A percentile compares a stretch with the other conserved stretches of the same genome.
Evolutionary conservation across 345 rosid genomes (phyloP).

Genomic region (Aurinia saxatilis): DNA sequence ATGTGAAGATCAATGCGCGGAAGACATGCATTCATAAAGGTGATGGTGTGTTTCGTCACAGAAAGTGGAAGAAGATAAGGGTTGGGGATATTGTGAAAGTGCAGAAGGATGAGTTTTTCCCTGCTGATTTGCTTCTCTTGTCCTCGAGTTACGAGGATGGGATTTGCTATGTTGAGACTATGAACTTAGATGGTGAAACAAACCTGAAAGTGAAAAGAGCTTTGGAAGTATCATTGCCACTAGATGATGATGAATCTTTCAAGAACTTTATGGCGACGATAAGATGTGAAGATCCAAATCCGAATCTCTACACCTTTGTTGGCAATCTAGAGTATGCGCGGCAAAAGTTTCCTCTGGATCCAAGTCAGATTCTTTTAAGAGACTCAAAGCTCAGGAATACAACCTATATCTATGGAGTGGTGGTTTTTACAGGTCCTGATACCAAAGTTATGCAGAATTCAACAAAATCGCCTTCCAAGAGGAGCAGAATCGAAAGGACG

Average conservation of each 20-base stretch:
- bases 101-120: slow-evolving; percentile 90
- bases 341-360: slow-evolving; percentile 65
- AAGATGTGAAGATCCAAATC: slow-evolving; percentile 93
- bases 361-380: slow-evolving; percentile 87
- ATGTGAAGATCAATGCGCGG: slow-evolving; percentile 68
- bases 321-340: slow-evolving; percentile 67
- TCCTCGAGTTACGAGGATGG: slow-evolving; percentile 93
- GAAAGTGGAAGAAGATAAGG: slow-evolving; percentile 60
- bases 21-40: slow-evolving; percentile 52
- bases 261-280: slow-evolving; percentile 51
- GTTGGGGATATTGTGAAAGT: slow-evolving; percentile 89
- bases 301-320: slow-evolving; percentile 78
- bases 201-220: slow-evolving; percentile 86
- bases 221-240: slow-evolving; percentile 55
- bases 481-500: slow-evolving; percentile 75
- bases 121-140: slow-evolving; percentile 84
- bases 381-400: slow-evolving; percentile 97
- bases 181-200: slow-evolving; percentile 98
- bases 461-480: slow-evolving; percentile 80
- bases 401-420: slow-evolving; percentile 67
- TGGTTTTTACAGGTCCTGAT: slow-evolving; percentile 82
- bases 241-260: slow-evolving; percentile 64
- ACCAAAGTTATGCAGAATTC: slow-evolving; percentile 96
- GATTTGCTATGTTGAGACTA: slow-evolving; percentile 96
- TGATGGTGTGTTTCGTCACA: slow-evolving; percentile 50